phyloP scores from a whole-genome alignment of 2,329 filamentous ascomycete genomes.

The Gyromitra esculenta region DNA sequence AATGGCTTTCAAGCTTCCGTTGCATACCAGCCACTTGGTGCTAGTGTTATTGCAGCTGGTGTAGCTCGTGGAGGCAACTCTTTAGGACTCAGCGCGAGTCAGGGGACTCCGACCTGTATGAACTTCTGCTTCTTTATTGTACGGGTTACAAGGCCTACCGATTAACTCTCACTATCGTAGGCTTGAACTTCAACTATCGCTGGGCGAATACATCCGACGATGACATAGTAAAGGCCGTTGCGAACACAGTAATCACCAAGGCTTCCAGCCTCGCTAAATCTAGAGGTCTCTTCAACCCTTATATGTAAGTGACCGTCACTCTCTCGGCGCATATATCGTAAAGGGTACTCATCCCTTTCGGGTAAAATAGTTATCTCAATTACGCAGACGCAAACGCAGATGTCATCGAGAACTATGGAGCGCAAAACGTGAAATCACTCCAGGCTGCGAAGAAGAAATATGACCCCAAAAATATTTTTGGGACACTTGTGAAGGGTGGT shows the following conservation, averaged over 20 bases:
- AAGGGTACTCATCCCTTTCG: neutral
- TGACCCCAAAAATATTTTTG: slow-evolving; percentile 61
- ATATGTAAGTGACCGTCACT: slow-evolving; percentile 59
- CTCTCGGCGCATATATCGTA: neutral
- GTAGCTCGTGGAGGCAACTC: slow-evolving; percentile 49
- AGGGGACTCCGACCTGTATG: slow-evolving; percentile 11
- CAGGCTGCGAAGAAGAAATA: slow-evolving; percentile 59
- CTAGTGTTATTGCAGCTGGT: slow-evolving; percentile 41
- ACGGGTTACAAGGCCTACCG: neutral
- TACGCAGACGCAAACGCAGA: slow-evolving; percentile 63
- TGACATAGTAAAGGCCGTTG: neutral
- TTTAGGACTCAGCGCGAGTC: slow-evolving; percentile 30
- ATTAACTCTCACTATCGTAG: neutral
- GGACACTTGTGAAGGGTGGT: slow-evolving; percentile 60
- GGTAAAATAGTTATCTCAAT: slow-evolving; percentile 59
- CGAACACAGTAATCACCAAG: slow-evolving; percentile 22
- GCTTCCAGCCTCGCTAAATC: slow-evolving; percentile 58
- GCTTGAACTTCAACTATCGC: slow-evolving; percentile 3
- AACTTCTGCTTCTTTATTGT: slow-evolving; percentile 8
- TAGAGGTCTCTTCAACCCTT: slow-evolving; percentile 60
- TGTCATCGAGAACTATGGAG: slow-evolving; percentile 62
- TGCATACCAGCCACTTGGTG: slow-evolving; percentile 48
- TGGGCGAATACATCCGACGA: neutral
- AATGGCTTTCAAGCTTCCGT: slow-evolving; percentile 7
- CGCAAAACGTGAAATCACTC: slow-evolving; percentile 60